Base-by-base conservation (phyloP, 192 early-diverging fungal genomes). In the Coemansia sp. region DNA sequence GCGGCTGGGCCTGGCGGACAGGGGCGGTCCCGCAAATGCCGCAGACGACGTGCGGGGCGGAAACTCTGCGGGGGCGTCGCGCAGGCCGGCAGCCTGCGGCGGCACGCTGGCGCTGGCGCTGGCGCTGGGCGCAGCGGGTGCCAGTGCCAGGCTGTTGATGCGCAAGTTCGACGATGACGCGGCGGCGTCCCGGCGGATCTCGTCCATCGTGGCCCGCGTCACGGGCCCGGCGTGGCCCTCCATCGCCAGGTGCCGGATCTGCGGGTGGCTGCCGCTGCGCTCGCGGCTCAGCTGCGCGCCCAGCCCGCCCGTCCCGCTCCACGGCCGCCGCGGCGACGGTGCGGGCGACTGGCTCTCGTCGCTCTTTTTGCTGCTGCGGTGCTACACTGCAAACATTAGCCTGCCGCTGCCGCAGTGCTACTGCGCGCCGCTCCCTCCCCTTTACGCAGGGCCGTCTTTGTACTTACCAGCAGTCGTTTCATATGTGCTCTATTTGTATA, bases 181-280 rank as follows among this genome's bases (percentile, higher is more conserved):
- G 14, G 58, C 45, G n/a, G 72, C 65, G 18, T 76, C 72, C 38
- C 72, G 66, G 11, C 72, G 72, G 52, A 76, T 76, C 58, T 76
- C 72, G 15, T 76, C 72, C 72, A 76, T 76, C 30, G 72, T 76
- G 36, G 72, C 72, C 28, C 67, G 68, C 23, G 61, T 69, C 45
- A 76, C 66, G 6, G 72, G 72, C 18, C 72, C 72, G 17, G 45
- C 58, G 59, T 65, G 72, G 66, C 62, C 59, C 51, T 76, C 72
- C 72, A 76, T 65, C n/a, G 72, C 72, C 53, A 76, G 47, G 51
- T 76, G 72, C 7, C 72, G 61, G 51, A 76, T 76, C 51, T 69
- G 72, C 1, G 72, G 72, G 37, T 76, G 66, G 66, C 62, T 76
- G 54, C 66, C 71, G 52, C 62, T 73, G 26, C 71, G 54, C 40